phyloP scores from a whole-genome alignment of 208 protist genomes.

The Leishmania turanica region DNA sequence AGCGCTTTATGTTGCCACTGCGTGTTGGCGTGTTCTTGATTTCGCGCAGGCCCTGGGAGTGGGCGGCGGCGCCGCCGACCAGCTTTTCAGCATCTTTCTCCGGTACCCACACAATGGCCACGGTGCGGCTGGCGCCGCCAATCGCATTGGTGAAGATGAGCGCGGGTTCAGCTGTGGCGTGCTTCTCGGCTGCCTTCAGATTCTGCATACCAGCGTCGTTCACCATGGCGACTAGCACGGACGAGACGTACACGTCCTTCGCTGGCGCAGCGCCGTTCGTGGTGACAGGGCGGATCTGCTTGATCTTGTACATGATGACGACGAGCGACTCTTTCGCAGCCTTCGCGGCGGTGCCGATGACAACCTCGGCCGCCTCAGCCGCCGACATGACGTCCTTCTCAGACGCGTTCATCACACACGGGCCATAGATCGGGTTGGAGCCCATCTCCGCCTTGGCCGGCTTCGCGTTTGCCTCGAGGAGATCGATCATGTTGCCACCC shows the following conservation, averaged over 20 bases:
- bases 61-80: slow-evolving; percentile 22
- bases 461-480: slow-evolving; percentile 25
- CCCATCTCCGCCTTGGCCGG: slow-evolving; percentile 40
- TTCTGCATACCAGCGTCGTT: slow-evolving; percentile 34
- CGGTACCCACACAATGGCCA: slow-evolving; percentile 43
- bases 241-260: slow-evolving; percentile 48
- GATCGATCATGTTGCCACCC: slow-evolving; percentile 33
- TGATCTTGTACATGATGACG: slow-evolving; percentile 42
- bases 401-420: slow-evolving; percentile 51
- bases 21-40: slow-evolving; percentile 70
- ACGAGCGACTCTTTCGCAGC: slow-evolving; percentile 30
- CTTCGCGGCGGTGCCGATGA: slow-evolving; percentile 31
- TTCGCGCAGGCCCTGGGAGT: slow-evolving; percentile 34
- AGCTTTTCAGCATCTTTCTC: slow-evolving; percentile 18
- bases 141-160: slow-evolving; percentile 59
- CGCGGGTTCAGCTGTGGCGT: slow-evolving; percentile 22
- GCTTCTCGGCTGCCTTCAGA: slow-evolving; percentile 31
- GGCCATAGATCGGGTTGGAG: slow-evolving; percentile 58
- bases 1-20: slow-evolving; percentile 82
- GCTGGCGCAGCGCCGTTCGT: neutral
- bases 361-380: slow-evolving; percentile 33
- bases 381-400: slow-evolving; percentile 35
- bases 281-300: slow-evolving; percentile 37
- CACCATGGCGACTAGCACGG: slow-evolving; percentile 41
- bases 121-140: slow-evolving; percentile 57